Base-by-base conservation (phyloP, 345 rosid species). In the Populus nigra region DNA sequence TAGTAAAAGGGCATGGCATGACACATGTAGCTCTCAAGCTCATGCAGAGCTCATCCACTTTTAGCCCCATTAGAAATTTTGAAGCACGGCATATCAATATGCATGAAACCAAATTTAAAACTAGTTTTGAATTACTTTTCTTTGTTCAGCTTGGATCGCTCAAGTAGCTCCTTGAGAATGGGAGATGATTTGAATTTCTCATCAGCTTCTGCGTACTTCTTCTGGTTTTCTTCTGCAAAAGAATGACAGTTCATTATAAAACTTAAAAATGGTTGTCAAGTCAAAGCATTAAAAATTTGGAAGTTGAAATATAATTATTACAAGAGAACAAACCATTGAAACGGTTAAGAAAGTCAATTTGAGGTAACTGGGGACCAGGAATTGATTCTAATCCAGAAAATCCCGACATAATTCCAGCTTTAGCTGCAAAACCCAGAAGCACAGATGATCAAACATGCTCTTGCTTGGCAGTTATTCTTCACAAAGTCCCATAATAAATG, bases 331-430 rank as follows among this genome's bases (percentile, higher is more conserved):
- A 77, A 94, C 98, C 98, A 63, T 93, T 94, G 78, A 94, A 84
- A 33, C 88, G 87, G 18, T 82, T 85, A 65, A 94, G 95, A 70
- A 93, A 93, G 5, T 95, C 99, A 16, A 95, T 80, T 71, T 89
- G 79, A 41, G 99, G 99, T 77, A 95, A 80, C 70, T 90, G 73
- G 8, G 99, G 99, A 39, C 96, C 94, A 7, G 98, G 98, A n/a
- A 93, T 77, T 69, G 99, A 95, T 87, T 93, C 98, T 72, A 94
- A 84, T 43, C 98, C 98, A 8, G 97, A 31, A 22, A 83, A 83
- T 77, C 98, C 98, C 0, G 97, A 94, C 83, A 94, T 72, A 55
- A 94, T 3, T 15, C 98, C 98, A 20, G 97, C 97, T 80, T 86
- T 69, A 61, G 93, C 98, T 91, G 92, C 88, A 81, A 72, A 79